Evolutionary conservation across 208 protist species (phyloP).

Genomic region (Phytomonas serpens): DNA sequence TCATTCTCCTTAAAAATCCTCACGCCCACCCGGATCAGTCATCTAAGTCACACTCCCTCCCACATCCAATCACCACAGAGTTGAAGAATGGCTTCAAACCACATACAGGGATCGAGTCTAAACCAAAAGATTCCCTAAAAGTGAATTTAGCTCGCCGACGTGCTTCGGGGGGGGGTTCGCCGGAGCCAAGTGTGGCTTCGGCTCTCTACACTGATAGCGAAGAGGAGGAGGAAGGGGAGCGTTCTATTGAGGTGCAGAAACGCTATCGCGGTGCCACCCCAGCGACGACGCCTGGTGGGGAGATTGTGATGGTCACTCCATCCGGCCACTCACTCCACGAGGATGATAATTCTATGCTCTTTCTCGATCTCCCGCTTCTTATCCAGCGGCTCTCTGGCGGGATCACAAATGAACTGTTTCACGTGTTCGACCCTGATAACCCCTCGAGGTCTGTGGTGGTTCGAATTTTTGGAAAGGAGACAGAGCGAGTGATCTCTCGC

Average conservation of each 20-base stretch:
- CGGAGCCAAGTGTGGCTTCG: neutral
- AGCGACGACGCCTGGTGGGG: constrained; percentile 25
- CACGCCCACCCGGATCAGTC: neutral
- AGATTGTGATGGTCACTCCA: constrained; percentile 29
- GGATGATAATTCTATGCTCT: constrained; percentile 11
- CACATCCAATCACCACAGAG: neutral
- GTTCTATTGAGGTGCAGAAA: neutral
- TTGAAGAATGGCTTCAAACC: constrained; percentile 6
- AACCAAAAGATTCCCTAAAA: neutral
- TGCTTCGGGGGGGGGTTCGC: neutral
- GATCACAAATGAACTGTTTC: constrained; percentile 88
- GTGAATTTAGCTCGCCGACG: neutral
- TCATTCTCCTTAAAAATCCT: constrained; percentile 14
- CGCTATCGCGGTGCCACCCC: constrained; percentile 10
- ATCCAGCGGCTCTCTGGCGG: constrained; percentile 70
- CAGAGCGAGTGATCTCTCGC: constrained; percentile 80
- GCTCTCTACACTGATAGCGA: neutral
- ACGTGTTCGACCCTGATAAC: constrained; percentile 52
- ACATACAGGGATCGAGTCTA: neutral
- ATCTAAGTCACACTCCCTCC: neutral
- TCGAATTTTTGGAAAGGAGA: constrained; percentile 86
- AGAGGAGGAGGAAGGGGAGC: constrained; percentile 15
- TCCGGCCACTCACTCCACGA: constrained; percentile 19
- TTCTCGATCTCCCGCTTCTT: constrained; percentile 24
- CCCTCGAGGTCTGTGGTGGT: constrained; percentile 58